Evolutionary conservation across 2,329 filamentous ascomycete species (phyloP), one percentile per base, ranked within the genome.

Genomic region (Biscogniauxia marginata): DNA sequence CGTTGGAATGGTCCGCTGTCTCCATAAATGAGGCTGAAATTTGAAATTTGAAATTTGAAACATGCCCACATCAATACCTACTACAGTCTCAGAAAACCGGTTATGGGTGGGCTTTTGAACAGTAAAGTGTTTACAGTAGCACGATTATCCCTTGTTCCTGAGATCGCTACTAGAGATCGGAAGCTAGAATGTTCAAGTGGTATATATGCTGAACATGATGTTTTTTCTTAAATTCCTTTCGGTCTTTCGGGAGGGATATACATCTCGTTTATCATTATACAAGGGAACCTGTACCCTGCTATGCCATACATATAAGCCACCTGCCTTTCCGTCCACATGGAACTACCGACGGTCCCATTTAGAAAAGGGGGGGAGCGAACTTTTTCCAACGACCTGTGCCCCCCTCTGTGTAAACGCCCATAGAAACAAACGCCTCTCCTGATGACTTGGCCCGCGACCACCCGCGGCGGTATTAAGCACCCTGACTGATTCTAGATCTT

Each of bases 401-500:
- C 11, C 13, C 4, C 30, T 39, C 30, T 39, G 30, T 39, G 30
- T 9, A 39, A 39, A 39, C 30, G 30, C 30, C 30, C 13, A 16
- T 39, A 11, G 9, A n/a, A 39, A 39, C 30, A 6, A 11, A 11
- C 13, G 13, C 30, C n/a, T n/a, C 30, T 11, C 25, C 25, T 30
- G 13, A 7, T 30, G 13, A 30, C 25, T 30, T 11, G n/a, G 25
- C 25, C 25, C 25, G 25, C 6, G 8, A 8, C 8, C 9, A 16
- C 30, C 5, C 13, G 3, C 30, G n/a, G 13, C 3, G 30, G 30
- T 39, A 39, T 39, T 16, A 30, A 9, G 6, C 25, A 7, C 25
- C 25, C 25, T 7, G n/a, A n/a, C n/a, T n/a, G 47, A 60, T 53
- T 47, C 60, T 59, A 24, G 60, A 66, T 16, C 60, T 20, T 16